Conservation (phyloP, 495 filamentous ascomycete species). For the Amniculicola lignicola region DNA sequence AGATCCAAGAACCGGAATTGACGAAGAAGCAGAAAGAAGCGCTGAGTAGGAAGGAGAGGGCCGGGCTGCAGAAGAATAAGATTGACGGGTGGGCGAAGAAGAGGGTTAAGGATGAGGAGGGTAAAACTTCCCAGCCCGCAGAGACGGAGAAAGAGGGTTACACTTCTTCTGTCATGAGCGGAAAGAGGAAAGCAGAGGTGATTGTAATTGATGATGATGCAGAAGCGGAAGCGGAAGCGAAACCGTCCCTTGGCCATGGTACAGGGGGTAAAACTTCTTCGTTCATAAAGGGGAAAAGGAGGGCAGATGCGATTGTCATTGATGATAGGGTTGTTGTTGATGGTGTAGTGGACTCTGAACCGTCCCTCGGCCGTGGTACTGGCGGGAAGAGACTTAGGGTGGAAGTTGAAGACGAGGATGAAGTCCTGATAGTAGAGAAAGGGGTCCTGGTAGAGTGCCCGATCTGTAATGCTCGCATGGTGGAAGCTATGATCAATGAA, state of each 20-base stretch:
- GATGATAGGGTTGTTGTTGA: slow-evolving; percentile 7
- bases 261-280: not conserved
- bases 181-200: not conserved
- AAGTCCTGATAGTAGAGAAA: slow-evolving; percentile 5
- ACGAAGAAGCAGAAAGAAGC: slow-evolving; percentile 36
- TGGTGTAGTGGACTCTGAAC: not conserved
- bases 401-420: not conserved
- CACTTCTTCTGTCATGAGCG: too few relatives aligned
- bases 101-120: not conserved
- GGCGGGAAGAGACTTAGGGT: slow-evolving; percentile 4
- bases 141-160: not conserved
- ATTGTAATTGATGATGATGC: slow-evolving; percentile 1
- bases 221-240: not conserved
- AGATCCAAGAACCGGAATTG: slow-evolving; percentile 37
- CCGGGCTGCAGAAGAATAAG: slow-evolving; percentile 42
- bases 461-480: slow-evolving; percentile 25
- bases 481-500: slow-evolving; percentile 33
- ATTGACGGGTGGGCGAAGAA: slow-evolving; percentile 38
- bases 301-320: not conserved
- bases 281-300: slow-evolving; percentile 3
- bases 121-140: too few relatives aligned
- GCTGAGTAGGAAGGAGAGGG: slow-evolving; percentile 36
- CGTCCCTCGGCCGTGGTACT: not conserved
- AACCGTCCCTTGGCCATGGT: not conserved
- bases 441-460: slow-evolving; percentile 28